Percentiles rank a stretch among this genome's conserved stretches.
These are phyloP conservation scores for Leucocoprinus leucothites DNA, from an alignment of 768 basidiomycete genomes.

Conservation along the genomic window DNA sequence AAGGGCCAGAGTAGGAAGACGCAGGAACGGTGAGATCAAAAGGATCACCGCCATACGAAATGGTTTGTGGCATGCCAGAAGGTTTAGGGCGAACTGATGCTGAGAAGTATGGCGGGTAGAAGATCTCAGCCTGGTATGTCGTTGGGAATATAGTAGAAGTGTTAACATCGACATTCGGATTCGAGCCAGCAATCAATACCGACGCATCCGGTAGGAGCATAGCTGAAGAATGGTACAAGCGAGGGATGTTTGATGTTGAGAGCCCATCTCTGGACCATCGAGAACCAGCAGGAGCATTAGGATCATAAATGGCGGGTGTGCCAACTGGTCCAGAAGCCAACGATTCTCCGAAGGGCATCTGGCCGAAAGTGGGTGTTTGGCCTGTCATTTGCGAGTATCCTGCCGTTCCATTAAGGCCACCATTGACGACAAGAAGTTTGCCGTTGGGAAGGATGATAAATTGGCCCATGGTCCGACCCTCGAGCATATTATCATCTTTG, in stretches of 20 bases:
- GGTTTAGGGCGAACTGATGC: constrained; percentile 66
- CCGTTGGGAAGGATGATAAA: constrained; percentile 83
- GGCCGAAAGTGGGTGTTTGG: constrained; percentile 34
- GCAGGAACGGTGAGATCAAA: constrained; percentile 76
- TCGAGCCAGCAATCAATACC: constrained; percentile 87
- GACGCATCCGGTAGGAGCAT: constrained; percentile 87
- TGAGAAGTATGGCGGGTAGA: constrained; percentile 89
- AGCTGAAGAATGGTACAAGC: constrained; percentile 90
- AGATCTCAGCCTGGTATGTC: constrained; percentile 79
- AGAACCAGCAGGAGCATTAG: constrained; percentile 62
- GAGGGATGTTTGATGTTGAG: constrained; percentile 57
- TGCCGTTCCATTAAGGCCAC: constrained; percentile 82
- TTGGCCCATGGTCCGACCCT: constrained; percentile 87
- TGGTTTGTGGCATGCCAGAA: constrained; percentile 62
- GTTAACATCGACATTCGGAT: constrained; percentile 87
- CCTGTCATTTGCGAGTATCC: constrained; percentile 70
- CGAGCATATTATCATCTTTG: constrained; percentile 73
- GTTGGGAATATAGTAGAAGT: constrained; percentile 63
- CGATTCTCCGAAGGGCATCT: constrained; percentile 71
- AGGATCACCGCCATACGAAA: constrained; percentile 78
- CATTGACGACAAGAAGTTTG: constrained; percentile 78
- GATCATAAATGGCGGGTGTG: constrained; percentile 83
- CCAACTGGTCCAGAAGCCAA: constrained; percentile 79
- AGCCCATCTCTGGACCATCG: constrained; percentile 75
- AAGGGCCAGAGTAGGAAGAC: constrained; percentile 60